Evolutionary conservation across 495 filamentous ascomycete genomes (phyloP).

Genomic region (Opeltia flavorubescens): DNA sequence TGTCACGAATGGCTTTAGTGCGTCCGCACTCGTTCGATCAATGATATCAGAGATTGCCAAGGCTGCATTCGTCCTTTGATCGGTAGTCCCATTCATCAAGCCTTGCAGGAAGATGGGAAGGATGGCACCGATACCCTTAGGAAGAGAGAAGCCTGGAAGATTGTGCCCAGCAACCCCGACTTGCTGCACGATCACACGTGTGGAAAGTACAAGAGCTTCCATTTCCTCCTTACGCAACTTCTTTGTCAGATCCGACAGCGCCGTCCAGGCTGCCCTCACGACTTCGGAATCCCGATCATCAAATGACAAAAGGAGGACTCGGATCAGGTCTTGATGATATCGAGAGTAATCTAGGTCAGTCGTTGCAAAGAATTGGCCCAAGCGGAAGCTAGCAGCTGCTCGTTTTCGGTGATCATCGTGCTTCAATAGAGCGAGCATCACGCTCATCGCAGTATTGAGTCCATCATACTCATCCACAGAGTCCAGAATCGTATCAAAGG

Average conservation of each 20-base stretch:
- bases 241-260: conserved; percentile 75
- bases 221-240: conserved; percentile 93
- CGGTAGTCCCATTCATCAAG: conserved; percentile 84
- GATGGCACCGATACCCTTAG: conserved; percentile 95
- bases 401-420: conserved; percentile 82
- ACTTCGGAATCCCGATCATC: conserved; percentile 74
- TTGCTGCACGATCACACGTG: conserved; percentile 67
- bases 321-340: conserved; percentile 89
- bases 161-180: conserved; percentile 78
- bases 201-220: conserved; percentile 82
- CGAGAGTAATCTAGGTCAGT: conserved; percentile 79
- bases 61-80: conserved; percentile 83
- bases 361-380: conserved; percentile 77
- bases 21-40: conserved; percentile 70
- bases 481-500: conserved; percentile 76
- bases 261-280: conserved; percentile 85
- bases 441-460: conserved; percentile 85
- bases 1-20: conserved; percentile 85
- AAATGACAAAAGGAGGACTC: conserved; percentile 77
- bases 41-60: conserved; percentile 91
- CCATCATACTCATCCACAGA: conserved; percentile 96
- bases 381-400: conserved; percentile 57
- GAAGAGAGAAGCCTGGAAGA: conserved; percentile 78
- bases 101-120: conserved; percentile 95
- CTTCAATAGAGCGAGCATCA: conserved; percentile 73